Evolutionary conservation across 2,329 filamentous ascomycete species (phyloP).

Genomic region (Beauveria caledonica): DNA sequence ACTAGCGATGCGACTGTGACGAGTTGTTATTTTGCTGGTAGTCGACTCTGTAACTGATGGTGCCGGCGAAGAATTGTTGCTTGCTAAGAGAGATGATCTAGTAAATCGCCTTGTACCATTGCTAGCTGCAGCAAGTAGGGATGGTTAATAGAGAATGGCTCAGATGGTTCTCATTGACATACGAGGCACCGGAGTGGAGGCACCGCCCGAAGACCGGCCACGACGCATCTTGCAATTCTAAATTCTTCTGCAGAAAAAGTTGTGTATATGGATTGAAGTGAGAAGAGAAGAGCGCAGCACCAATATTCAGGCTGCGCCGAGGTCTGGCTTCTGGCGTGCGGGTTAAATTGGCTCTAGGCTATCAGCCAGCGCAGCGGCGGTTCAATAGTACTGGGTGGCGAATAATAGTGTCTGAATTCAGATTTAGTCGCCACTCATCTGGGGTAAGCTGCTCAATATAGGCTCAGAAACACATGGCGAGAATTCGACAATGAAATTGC

Average conservation of each 20-base stretch:
- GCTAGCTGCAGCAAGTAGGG: neutral
- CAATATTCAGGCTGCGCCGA: neutral
- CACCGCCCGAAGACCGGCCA: neutral
- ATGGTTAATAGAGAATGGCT: neutral
- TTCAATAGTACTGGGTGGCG: neutral
- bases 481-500: neutral
- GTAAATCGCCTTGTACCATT: neutral
- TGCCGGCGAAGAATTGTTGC: conserved; percentile 2
- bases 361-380: neutral
- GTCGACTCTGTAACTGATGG: neutral
- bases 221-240: neutral
- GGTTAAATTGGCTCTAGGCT: neutral
- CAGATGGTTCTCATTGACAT: neutral
- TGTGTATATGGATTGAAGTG: too few species aligned
- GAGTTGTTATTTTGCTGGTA: neutral
- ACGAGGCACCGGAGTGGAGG: neutral
- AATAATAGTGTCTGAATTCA: neutral
- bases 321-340: neutral
- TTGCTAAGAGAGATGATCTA: conserved; percentile 4
- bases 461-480: neutral
- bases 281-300: neutral
- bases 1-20: neutral
- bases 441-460: neutral
- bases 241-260: neutral
- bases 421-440: neutral